phyloP scores from a whole-genome alignment of 768 basidiomycete species.

The Tulasnella sp. region DNA sequence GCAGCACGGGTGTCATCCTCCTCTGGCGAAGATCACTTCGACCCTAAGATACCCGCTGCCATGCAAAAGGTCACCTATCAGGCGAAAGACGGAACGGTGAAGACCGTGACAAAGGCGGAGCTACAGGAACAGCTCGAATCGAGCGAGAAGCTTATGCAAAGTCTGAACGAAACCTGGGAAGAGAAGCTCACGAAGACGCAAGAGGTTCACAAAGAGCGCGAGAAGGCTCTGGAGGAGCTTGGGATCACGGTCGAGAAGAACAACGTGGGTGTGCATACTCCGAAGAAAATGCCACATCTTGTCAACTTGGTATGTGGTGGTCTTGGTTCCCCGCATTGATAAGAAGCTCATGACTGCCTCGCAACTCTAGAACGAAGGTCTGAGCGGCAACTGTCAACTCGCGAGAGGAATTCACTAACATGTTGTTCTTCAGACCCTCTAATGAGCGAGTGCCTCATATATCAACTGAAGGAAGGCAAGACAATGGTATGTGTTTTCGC shows the following conservation, averaged over 20 bases:
- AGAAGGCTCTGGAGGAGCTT: slow-evolving; percentile 95
- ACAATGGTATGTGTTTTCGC: slow-evolving; percentile 60
- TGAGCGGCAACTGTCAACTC: slow-evolving; percentile 36
- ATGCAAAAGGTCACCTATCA: slow-evolving; percentile 94
- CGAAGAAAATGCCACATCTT: slow-evolving; percentile 96
- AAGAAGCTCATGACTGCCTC: slow-evolving; percentile 3
- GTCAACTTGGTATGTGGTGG: slow-evolving; percentile 77
- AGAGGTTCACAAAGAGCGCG: slow-evolving; percentile 94
- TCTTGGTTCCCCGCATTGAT: neutral
- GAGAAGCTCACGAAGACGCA: slow-evolving; percentile 89
- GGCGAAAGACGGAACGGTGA: slow-evolving; percentile 89
- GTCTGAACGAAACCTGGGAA: slow-evolving; percentile 95
- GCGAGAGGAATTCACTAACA: slow-evolving; percentile 27
- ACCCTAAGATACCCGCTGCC: slow-evolving; percentile 87
- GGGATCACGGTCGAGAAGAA: slow-evolving; percentile 99
- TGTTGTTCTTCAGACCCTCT: slow-evolving; percentile 68
- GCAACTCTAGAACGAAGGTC: slow-evolving; percentile 68
- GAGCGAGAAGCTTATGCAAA: slow-evolving; percentile 93
- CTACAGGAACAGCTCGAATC: slow-evolving; percentile 96
- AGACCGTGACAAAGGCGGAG: slow-evolving; percentile 96
- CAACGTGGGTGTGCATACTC: slow-evolving; percentile 94
- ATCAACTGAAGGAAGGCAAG: slow-evolving; percentile 85
- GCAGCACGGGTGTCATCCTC: slow-evolving; percentile 75
- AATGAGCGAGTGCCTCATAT: slow-evolving; percentile 94
- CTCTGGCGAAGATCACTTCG: slow-evolving; percentile 73